Evolutionary conservation across 2,329 filamentous ascomycete genomes (phyloP), one percentile per base, ranked within the genome.

Genomic region (Pseudogymnoascus sp.): DNA sequence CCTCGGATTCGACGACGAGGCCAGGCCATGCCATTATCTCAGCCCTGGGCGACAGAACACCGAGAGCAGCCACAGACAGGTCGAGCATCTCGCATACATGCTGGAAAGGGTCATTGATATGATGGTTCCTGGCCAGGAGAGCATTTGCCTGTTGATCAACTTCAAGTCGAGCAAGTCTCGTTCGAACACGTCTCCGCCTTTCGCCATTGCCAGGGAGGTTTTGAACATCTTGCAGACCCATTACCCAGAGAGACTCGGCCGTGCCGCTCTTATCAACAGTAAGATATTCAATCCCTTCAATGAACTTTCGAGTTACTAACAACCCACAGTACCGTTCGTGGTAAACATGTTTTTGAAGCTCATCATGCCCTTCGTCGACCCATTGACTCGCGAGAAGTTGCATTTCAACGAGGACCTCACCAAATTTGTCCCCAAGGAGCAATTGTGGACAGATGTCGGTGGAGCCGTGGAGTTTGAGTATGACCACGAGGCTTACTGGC

Each of bases 41-140:
- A 87, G 88, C 71, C 94, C 94, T 1, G 89, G 86, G 30, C 85
- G 87, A 66, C 94, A 99, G 76, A 99, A 99, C 77, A 97, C 94
- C 1, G 86, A 95, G 66, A 81, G 85, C 60, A 88, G 85, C 63
- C 89, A 91, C 35, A 82, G 90, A 67, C 94, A 97, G 75, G 85
- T 96, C 60, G 86, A 99, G 74, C 92, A 97, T 72, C 77, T 99
- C 62, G 91, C 96, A 58, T 99, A 88, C 76, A 96, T 97, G 92
- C 76, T 97, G 39, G 94, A 99, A 77, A 82, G 90, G 35, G 85
- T 89, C 33, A 83, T 96, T 65, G 92, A 96, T 67, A 75, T 97
- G 63, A 91, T 95, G 83, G 86, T 88, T 0, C 80, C 92, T 0
- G 88, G 88, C 12, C 90, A 95, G 71, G 94, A 97, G 76, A 94